Base-by-base conservation (phyloP, 2,329 filamentous ascomycete genomes). In the Trichoderma breve region DNA sequence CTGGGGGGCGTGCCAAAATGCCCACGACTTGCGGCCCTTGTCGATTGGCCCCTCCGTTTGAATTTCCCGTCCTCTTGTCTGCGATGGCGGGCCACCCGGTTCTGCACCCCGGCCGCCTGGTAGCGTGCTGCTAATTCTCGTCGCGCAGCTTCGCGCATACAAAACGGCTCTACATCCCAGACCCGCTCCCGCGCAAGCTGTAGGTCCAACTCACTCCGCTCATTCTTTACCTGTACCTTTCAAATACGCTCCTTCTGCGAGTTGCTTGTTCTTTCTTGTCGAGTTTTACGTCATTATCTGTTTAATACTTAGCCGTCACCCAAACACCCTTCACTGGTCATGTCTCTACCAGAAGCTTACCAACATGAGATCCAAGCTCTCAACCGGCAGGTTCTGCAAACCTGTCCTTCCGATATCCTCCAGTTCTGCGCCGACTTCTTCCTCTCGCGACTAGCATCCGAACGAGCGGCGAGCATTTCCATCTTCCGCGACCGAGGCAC, bases 341-440 rank as follows among this genome's bases (percentile, higher is more conserved):
- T 85, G 83, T 83, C 83, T 78, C 82, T 88, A 72, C 85, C 86
- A 77, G 78, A 83, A 80, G 82, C 86, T 84, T 88, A 90, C 82
- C 83, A 85, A 80, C 84, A 87, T 82, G 88, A 90, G 81, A 88
- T 91, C 82, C 84, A 89, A 81, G 84, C 86, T 78, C 87, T 92
- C 80, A 88, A 88, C 79, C 85, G 86, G 82, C 86, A 91, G 81
- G 82, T 91, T 76, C 83, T 86, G 76, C 86, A 87, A 78, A 81
- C 86, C 76, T 84, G 88, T 74, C 89, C 90, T 66, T 77, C 84
- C 80, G 90, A 93, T 83, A 85, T 90, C 79, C 85, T 91, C 76
- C 90, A 93, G 81, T 91, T 90, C 85, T 92, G 89, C 83, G 87
- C 88, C 81, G 90, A 92, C 82, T 89, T 89, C 84, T 92, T 92